Evolutionary conservation across 129 eudicot genomes (phyloP), one percentile per base, ranked within the genome.

Genomic region (Saposhnikovia divaricata): DNA sequence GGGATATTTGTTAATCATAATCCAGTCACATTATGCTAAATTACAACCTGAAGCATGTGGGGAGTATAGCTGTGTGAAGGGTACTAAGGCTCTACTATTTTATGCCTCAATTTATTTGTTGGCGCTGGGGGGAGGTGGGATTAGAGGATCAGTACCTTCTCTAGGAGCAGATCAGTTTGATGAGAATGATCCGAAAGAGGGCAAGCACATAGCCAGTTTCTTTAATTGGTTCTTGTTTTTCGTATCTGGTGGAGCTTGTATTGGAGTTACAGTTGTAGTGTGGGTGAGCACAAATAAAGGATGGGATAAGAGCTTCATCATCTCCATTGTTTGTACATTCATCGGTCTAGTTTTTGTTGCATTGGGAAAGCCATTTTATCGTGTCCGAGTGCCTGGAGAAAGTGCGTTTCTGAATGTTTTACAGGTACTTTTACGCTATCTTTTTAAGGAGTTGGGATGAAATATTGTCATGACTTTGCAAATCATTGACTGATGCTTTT

Each of bases 81-180:
- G 73, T 12, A 68, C 59, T 19, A 69, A 50, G 50, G 85, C 85
- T 50, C 77, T 77, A 3, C 44, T 83, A 51, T 72, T 83, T n/a
- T 83, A 77, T n/a, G 57, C 82, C 10, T 72, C 82, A 1, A 76
- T 83, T 6, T 43, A 15, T 44, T n/a, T 78, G 38, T 14, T 53
- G 51, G 85, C 82, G 21, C 68, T 83, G 16, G 85, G 85, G 5
- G 65, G 44, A n/a, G 82, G 85, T 31, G 82, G 79, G 31, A 45
- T 76, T 40, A 72, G 74, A 15, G 85, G 82, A 0, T 40, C 85
- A 43, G 63, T 72, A 39, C 82, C 85, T 11, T 27, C 85, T 42
- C 45, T 77, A 4, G 85, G 85, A 14, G 85, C 68, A 19, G 79
- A 82, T 59, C 85, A 82, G 53, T 82, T 82, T 43, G 82, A 82